Evolutionary conservation across 2,329 filamentous ascomycete genomes (phyloP).

Genomic region (Monilinia vaccinii-corymbosi): DNA sequence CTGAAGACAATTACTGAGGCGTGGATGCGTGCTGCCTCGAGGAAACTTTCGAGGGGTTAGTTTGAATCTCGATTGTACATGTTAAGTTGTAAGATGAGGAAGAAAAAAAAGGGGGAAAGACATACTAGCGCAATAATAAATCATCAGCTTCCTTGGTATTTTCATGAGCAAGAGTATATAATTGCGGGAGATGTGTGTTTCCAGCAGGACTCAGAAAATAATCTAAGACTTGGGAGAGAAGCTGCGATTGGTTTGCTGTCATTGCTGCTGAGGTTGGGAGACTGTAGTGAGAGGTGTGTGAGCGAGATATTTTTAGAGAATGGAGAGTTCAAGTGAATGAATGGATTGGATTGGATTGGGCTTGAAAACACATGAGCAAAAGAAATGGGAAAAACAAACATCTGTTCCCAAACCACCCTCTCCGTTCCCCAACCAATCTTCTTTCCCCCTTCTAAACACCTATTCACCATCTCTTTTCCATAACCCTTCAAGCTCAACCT

Average conservation of each 20-base stretch:
- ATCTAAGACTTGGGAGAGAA: constrained; percentile 65
- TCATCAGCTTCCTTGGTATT: constrained; percentile 50
- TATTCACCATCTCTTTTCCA: constrained; percentile 56
- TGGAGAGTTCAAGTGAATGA: neutral
- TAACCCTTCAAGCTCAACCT: constrained; percentile 51
- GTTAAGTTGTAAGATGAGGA: too few species aligned
- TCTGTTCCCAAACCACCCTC: constrained; percentile 46
- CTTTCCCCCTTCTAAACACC: constrained; percentile 50
- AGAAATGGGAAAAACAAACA: constrained; percentile 16
- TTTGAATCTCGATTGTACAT: neutral
- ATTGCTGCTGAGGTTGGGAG: constrained; percentile 54
- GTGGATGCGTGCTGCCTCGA: constrained; percentile 62
- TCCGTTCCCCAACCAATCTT: constrained; percentile 38
- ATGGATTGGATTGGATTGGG: neutral
- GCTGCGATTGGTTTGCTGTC: constrained; percentile 61
- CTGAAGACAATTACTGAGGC: constrained; percentile 54
- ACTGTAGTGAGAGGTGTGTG: constrained; percentile 4
- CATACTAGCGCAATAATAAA: constrained; percentile 49
- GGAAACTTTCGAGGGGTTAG: constrained; percentile 35
- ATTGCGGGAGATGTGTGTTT: constrained; percentile 45
- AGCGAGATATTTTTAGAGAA: neutral
- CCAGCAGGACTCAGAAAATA: constrained; percentile 56
- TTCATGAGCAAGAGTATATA: constrained; percentile 49
- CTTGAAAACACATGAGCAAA: too few species aligned
- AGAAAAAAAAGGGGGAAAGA: neutral